phyloP scores from a whole-genome alignment of 2,329 filamentous ascomycete species.

The Botrytis hyacinthi region DNA sequence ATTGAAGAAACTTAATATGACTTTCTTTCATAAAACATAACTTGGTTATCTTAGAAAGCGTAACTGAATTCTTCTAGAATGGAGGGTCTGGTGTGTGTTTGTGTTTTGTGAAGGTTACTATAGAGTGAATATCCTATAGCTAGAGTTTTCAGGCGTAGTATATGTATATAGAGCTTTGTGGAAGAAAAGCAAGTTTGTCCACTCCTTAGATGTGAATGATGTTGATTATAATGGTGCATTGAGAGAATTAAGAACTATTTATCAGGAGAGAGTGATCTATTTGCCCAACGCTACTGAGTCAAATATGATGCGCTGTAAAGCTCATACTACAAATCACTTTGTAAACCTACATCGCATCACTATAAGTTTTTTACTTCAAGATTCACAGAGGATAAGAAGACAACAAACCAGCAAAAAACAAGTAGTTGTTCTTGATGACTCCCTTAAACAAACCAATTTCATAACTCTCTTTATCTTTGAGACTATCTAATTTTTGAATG shows the following conservation, averaged over 20 bases:
- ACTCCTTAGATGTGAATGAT: fast-evolving
- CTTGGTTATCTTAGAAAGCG: background rate
- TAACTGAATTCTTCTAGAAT: background rate
- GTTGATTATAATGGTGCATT: background rate
- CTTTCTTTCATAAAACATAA: background rate
- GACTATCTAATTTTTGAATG: background rate
- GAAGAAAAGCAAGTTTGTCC: background rate
- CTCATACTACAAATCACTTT: background rate
- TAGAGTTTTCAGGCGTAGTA: background rate
- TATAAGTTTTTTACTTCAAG: background rate
- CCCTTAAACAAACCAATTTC: background rate
- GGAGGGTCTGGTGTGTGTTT: background rate
- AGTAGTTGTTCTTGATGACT: background rate
- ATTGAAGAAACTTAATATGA: background rate
- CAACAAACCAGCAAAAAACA: background rate
- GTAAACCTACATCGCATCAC: background rate
- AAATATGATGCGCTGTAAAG: background rate
- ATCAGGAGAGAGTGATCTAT: background rate
- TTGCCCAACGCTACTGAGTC: background rate
- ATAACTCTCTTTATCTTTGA: background rate
- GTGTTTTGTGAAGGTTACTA: background rate
- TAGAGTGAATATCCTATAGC: background rate
- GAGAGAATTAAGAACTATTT: background rate
- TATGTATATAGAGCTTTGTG: background rate
- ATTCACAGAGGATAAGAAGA: background rate